phyloP scores from a whole-genome alignment of 164 flowering plant genomes.

The Chimonanthus salicifolius region DNA sequence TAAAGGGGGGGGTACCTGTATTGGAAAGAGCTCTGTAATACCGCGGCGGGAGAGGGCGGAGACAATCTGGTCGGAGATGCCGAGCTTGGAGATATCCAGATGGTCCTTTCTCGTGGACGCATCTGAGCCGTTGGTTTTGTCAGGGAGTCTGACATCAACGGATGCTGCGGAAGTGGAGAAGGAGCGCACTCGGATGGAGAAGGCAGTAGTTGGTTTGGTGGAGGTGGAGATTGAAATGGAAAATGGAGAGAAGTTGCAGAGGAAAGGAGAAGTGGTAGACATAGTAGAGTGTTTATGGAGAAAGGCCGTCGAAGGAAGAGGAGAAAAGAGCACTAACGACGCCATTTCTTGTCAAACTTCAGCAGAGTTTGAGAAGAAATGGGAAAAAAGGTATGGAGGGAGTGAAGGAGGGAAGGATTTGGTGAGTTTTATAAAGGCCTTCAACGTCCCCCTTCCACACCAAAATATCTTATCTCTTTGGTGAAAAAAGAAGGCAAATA shows the following conservation, averaged over 20 bases:
- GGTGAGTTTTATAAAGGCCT: neutral
- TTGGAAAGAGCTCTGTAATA: slow-evolving; percentile 31
- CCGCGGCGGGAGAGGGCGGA: slow-evolving; percentile 24
- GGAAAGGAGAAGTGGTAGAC: slow-evolving; percentile 6
- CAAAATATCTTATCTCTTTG: neutral
- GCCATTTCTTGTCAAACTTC: neutral
- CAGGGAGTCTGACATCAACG: slow-evolving; percentile 1
- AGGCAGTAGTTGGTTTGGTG: neutral
- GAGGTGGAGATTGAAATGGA: slow-evolving; percentile 12
- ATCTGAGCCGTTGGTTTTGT: neutral
- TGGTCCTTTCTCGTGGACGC: neutral
- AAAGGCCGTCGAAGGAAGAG: slow-evolving; percentile 18
- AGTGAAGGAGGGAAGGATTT: neutral
- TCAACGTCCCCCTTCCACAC: neutral
- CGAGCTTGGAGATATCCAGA: slow-evolving; percentile 26
- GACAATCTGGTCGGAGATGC: slow-evolving; percentile 28
- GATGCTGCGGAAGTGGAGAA: slow-evolving; percentile 13
- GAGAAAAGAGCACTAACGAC: slow-evolving; percentile 17
- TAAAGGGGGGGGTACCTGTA: slow-evolving; percentile 16
- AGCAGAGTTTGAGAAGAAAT: neutral
- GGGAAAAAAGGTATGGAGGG: neutral
- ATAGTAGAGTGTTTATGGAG: slow-evolving; percentile 7
- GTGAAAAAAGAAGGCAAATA: neutral
- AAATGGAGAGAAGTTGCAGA: slow-evolving; percentile 15
- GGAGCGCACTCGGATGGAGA: neutral